A percentile compares a stretch with the other conserved stretches of the same genome.
These are phyloP conservation scores for Chalciporus sphaerocephalus DNA, from an alignment of 768 basidiomycete genomes.

Conservation along the genomic window DNA sequence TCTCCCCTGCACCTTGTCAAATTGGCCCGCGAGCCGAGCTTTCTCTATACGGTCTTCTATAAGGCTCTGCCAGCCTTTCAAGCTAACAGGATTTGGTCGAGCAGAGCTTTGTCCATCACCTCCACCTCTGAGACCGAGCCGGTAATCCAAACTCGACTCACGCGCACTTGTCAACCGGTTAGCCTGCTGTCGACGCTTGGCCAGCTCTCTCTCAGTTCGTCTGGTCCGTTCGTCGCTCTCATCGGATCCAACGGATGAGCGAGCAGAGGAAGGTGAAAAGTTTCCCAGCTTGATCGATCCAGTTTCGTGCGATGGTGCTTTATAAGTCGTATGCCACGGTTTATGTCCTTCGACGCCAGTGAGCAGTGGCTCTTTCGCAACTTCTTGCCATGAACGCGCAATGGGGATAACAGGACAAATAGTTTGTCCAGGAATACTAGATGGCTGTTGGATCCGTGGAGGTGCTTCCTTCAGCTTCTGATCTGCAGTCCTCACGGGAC, in stretches of 20 bases:
- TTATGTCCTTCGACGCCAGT: slow-evolving; percentile 52
- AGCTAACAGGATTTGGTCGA: slow-evolving; percentile 51
- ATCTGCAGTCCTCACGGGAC: slow-evolving; percentile 56
- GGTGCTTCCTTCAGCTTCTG: slow-evolving; percentile 55
- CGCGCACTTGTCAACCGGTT: slow-evolving; percentile 56
- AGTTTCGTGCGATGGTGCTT: slow-evolving; percentile 49
- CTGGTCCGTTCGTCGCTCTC: slow-evolving; percentile 37
- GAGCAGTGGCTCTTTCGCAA: slow-evolving; percentile 47
- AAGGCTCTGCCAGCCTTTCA: slow-evolving; percentile 73
- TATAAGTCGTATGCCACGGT: slow-evolving; percentile 71
- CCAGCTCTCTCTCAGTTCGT: slow-evolving; percentile 45
- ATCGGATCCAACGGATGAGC: slow-evolving; percentile 10
- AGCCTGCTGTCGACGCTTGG: slow-evolving; percentile 50
- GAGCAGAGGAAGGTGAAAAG: slow-evolving; percentile 31
- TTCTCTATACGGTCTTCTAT: slow-evolving; percentile 81
- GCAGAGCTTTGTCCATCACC: slow-evolving; percentile 7
- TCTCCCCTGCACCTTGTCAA: slow-evolving; percentile 67
- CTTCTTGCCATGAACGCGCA: slow-evolving; percentile 4
- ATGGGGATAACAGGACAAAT: background rate
- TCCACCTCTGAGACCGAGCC: slow-evolving; percentile 48
- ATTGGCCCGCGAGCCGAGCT: slow-evolving; percentile 63
- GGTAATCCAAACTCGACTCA: slow-evolving; percentile 75
- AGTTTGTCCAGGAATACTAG: background rate
- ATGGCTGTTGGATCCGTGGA: slow-evolving; percentile 33
- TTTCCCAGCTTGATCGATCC: slow-evolving; percentile 52